A percentile compares a stretch with the other conserved stretches of the same genome.
phyloP scores from a whole-genome alignment of 768 basidiomycete genomes.

The Jaapia argillacea region DNA sequence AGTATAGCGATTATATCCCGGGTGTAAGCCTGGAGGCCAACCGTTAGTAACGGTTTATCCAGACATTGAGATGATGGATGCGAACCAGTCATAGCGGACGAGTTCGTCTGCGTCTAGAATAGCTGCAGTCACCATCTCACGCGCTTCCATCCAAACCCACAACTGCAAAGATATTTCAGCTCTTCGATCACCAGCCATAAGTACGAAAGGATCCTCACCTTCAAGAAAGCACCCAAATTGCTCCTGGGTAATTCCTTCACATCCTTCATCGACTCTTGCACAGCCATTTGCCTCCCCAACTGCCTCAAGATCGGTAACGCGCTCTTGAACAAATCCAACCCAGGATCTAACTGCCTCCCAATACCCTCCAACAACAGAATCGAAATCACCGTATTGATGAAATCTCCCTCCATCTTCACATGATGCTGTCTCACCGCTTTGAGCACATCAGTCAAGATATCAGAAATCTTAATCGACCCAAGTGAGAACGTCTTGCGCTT shows the following conservation, averaged over 20 bases:
- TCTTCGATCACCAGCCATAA: not conserved
- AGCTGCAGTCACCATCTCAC: slow-evolving; percentile 74
- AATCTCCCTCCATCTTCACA: slow-evolving; percentile 98
- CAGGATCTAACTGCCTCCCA: slow-evolving; percentile 86
- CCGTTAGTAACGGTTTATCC: too few species aligned
- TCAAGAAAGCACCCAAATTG: slow-evolving; percentile 78
- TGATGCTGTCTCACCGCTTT: slow-evolving; percentile 82
- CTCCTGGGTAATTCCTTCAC: slow-evolving; percentile 53
- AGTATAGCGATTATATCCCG: too few species aligned
- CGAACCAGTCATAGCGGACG: slow-evolving; percentile 81
- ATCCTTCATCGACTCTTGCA: slow-evolving; percentile 50
- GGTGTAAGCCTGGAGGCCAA: too few species aligned
- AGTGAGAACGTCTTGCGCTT: slow-evolving; percentile 97
- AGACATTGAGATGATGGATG: slow-evolving; percentile 3
- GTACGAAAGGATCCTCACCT: slow-evolving; percentile 40
- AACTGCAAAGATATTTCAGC: slow-evolving; percentile 43
- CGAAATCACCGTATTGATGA: slow-evolving; percentile 95
- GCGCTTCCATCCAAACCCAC: slow-evolving; percentile 91
- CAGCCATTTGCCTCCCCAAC: slow-evolving; percentile 86
- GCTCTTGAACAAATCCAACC: slow-evolving; percentile 90
- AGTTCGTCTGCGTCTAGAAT: slow-evolving; percentile 78
- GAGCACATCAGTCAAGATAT: slow-evolving; percentile 85
- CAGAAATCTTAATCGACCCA: slow-evolving; percentile 93
- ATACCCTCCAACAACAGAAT: slow-evolving; percentile 93
- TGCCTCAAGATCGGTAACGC: slow-evolving; percentile 90